These are phyloP conservation scores for Macadamia integrifolia DNA, from an alignment of 164 flowering plant species.

Conservation along the genomic window DNA sequence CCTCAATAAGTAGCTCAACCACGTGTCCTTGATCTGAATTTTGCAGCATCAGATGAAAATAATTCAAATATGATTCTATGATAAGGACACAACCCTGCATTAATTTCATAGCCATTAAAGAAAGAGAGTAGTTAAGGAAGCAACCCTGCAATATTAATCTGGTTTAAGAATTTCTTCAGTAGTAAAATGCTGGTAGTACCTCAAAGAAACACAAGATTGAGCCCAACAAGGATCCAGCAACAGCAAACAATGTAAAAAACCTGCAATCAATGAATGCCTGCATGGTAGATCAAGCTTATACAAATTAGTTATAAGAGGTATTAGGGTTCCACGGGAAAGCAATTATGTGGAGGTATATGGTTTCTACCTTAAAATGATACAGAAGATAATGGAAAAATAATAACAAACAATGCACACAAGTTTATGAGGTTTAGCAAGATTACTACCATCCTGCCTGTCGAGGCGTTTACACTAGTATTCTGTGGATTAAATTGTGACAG, in stretches of 20 bases:
- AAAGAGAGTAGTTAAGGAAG: background rate
- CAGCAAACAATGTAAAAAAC: slow-evolving; percentile 66
- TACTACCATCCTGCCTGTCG: too few species aligned
- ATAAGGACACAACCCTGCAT: slow-evolving; percentile 58
- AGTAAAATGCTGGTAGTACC: slow-evolving; percentile 30
- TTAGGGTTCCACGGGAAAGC: too few species aligned
- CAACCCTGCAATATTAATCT: background rate
- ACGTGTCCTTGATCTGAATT: slow-evolving; percentile 20
- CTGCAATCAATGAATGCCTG: slow-evolving; percentile 74
- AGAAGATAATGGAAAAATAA: background rate
- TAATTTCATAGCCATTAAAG: background rate
- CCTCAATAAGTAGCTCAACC: slow-evolving; percentile 55
- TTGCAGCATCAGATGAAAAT: slow-evolving; percentile 39
- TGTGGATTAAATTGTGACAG: too few species aligned
- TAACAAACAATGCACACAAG: too few species aligned
- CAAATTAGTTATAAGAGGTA: background rate
- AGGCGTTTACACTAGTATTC: too few species aligned
- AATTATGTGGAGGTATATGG: too few species aligned
- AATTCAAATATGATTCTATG: slow-evolving; percentile 49
- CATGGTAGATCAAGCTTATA: slow-evolving; percentile 9
- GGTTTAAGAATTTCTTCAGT: background rate
- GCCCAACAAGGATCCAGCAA: slow-evolving; percentile 71
- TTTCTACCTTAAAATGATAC: too few species aligned
- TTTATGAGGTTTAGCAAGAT: too few species aligned
- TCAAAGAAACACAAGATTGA: slow-evolving; percentile 76